Evolutionary conservation across 179 eudicot genomes (phyloP).

Genomic region (Corrigiola litoralis): DNA sequence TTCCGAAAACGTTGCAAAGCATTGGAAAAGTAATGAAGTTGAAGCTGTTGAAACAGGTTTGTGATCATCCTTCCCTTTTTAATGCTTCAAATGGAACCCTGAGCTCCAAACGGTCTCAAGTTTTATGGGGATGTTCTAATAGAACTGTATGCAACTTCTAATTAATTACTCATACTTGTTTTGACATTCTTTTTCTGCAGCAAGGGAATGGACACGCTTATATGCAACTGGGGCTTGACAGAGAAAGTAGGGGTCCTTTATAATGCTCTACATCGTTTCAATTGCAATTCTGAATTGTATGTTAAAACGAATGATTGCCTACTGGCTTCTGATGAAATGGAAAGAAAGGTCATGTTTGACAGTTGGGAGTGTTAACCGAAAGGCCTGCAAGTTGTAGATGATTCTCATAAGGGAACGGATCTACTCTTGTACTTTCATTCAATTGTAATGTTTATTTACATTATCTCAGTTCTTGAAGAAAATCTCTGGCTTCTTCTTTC

Average conservation of each 20-base stretch:
- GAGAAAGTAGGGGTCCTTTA: no score
- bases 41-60: constrained; percentile 98
- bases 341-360: constrained; percentile 5
- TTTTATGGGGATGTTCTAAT: not conserved
- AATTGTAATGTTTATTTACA: constrained; percentile 15
- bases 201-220: constrained; percentile 90
- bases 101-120: not conserved
- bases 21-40: constrained; percentile 86
- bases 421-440: constrained; percentile 6
- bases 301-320: constrained; percentile 5
- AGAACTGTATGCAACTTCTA: not conserved
- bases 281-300: constrained; percentile 21
- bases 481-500: not conserved
- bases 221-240: constrained; percentile 87
- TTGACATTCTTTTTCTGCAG: constrained; percentile 23
- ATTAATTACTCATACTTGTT: not conserved
- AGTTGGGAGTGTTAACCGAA: constrained; percentile 13
- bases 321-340: constrained; percentile 12
- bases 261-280: not conserved
- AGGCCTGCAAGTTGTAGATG: constrained; percentile 33
- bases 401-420: constrained; percentile 16
- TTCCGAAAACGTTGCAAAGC: constrained; percentile 98
- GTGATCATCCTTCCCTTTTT: not conserved
- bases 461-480: not conserved
- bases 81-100: no score